phyloP scores from a whole-genome alignment of 2,329 filamentous ascomycete genomes.

The Colletotrichum tofieldiae region DNA sequence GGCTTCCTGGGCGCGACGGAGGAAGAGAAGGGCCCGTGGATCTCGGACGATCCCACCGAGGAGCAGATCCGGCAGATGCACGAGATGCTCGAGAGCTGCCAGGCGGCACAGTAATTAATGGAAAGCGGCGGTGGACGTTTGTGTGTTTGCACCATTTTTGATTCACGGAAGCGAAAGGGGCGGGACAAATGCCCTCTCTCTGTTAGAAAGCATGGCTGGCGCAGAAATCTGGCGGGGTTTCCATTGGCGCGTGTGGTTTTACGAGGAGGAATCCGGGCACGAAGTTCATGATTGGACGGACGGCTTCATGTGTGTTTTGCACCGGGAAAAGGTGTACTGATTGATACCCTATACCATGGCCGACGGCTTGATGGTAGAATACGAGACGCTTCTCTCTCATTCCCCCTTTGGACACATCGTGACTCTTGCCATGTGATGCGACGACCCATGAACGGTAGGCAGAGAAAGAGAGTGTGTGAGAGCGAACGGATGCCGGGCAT shows the following conservation, averaged over 20 bases:
- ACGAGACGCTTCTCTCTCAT: slow-evolving; percentile 21
- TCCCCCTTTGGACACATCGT: neutral
- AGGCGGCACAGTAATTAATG: slow-evolving; percentile 44
- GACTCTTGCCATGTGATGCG: neutral
- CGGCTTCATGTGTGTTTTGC: slow-evolving; percentile 19
- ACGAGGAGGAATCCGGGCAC: slow-evolving; percentile 13
- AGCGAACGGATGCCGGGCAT: neutral
- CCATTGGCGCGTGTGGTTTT: slow-evolving; percentile 18
- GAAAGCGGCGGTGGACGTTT: neutral
- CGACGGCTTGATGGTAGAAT: slow-evolving; percentile 24
- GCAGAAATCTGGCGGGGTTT: neutral
- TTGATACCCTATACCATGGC: slow-evolving; percentile 38
- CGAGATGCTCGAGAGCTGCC: slow-evolving; percentile 57
- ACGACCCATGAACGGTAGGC: neutral
- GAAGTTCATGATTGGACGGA: slow-evolving; percentile 31
- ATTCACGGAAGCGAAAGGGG: slow-evolving; percentile 14
- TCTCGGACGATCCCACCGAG: slow-evolving; percentile 79
- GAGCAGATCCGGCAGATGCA: slow-evolving; percentile 75
- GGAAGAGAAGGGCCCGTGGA: slow-evolving; percentile 90
- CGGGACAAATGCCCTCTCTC: neutral
- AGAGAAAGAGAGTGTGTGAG: neutral
- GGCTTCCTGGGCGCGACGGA: slow-evolving; percentile 85
- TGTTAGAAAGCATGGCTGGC: slow-evolving; percentile 8
- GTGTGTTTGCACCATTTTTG: neutral
- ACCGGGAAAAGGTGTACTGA: slow-evolving; percentile 28